Evolutionary conservation across 2,329 filamentous ascomycete genomes (phyloP).

Genomic region (Claviceps sp.): DNA sequence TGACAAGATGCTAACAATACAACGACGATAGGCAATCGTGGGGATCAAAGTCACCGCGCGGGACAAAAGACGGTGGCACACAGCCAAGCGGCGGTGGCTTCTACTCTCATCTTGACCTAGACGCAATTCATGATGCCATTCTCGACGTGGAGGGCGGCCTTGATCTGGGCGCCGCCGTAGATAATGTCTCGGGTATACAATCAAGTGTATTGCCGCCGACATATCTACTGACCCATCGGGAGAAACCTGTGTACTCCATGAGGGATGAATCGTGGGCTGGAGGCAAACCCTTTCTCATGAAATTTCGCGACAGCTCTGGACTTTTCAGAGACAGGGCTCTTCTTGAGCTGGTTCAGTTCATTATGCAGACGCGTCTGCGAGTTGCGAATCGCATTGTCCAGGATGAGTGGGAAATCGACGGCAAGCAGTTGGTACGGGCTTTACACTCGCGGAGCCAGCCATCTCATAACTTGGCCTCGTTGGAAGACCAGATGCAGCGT

Average conservation of each 20-base stretch:
- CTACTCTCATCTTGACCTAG: constrained; percentile 24
- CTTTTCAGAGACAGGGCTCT: constrained; percentile 14
- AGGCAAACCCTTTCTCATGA: constrained; percentile 12
- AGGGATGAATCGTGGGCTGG: constrained; percentile 4
- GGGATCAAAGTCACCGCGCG: constrained; percentile 1
- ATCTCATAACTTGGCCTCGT: constrained; percentile 11
- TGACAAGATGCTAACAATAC: neutral
- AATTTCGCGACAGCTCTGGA: constrained; percentile 14
- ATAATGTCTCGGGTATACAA: constrained; percentile 4
- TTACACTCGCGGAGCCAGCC: constrained; percentile 10
- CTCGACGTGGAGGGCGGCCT: constrained; percentile 16
- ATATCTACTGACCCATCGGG: constrained; percentile 2
- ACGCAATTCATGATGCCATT: constrained; percentile 21
- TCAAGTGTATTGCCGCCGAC: constrained; percentile 1
- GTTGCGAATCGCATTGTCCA: constrained; percentile 17
- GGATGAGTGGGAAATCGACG: constrained; percentile 19
- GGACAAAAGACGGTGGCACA: constrained; percentile 8
- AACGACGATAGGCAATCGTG: constrained; percentile 1
- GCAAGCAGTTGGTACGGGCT: constrained; percentile 13
- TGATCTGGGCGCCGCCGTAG: constrained; percentile 4
- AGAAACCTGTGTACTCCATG: constrained; percentile 5
- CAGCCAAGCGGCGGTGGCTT: constrained; percentile 10
- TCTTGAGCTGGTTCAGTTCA: constrained; percentile 15
- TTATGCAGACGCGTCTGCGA: constrained; percentile 17
- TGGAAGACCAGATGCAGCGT: constrained; percentile 24